Evolutionary conservation across 495 filamentous ascomycete genomes (phyloP).

Genomic region (Penicillium samsonianum): DNA sequence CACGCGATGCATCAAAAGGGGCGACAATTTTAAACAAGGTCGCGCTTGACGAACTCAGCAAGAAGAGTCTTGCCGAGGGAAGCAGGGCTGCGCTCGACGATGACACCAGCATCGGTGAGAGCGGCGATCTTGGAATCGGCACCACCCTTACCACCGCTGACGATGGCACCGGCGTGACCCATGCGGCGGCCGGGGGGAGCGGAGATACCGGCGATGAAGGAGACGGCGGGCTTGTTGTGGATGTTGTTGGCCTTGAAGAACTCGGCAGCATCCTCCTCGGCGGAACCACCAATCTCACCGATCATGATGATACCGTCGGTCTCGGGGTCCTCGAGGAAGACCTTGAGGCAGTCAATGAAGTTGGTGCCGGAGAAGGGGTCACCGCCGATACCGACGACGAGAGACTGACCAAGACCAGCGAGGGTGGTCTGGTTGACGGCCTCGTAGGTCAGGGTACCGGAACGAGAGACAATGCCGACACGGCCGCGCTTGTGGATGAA

Average conservation of each 20-base stretch:
- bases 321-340: constrained; percentile 94
- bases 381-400: constrained; percentile 97
- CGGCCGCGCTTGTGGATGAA: constrained; percentile 99
- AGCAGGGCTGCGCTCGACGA: constrained; percentile 95
- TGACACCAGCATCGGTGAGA: constrained; percentile 87
- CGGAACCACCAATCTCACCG: constrained; percentile 96
- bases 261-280: constrained; percentile 96
- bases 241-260: constrained; percentile 91
- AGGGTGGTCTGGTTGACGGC: constrained; percentile 99
- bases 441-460: constrained; percentile 98
- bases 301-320: constrained; percentile 99
- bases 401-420: constrained; percentile 93
- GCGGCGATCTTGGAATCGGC: constrained; percentile 97
- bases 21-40: constrained; percentile 71
- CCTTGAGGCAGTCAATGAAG: constrained; percentile 98
- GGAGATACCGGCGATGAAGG: constrained; percentile 97
- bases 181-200: constrained; percentile 95
- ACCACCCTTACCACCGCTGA: constrained; percentile 94
- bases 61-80: constrained; percentile 87
- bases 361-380: constrained; percentile 99
- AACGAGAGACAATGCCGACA: constrained; percentile 97
- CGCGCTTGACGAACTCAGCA: constrained; percentile 92
- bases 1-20: constrained; percentile 21
- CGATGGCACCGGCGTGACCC: constrained; percentile 98
- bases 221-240: constrained; percentile 91